Conservation (phyloP, 495 filamentous ascomycete species). For the Aspergillus sclerotioniger region DNA sequence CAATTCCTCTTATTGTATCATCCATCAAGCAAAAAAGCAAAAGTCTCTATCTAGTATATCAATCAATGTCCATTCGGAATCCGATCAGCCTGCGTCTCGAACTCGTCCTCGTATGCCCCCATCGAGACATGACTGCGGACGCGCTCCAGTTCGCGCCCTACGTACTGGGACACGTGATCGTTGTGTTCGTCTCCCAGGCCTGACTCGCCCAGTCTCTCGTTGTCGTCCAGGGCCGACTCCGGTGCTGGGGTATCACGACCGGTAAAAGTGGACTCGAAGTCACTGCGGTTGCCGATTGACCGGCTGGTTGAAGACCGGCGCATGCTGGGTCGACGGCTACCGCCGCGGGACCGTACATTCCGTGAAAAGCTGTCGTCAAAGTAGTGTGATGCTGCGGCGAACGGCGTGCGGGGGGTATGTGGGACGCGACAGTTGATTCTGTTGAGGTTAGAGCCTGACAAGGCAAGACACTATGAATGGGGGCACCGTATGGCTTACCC, state of each 20-base stretch:
- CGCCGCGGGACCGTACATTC: slow-evolving; percentile 35
- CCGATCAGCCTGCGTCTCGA: slow-evolving; percentile 49
- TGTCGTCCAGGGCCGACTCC: slow-evolving; percentile 29
- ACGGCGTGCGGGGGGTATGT: slow-evolving; percentile 86
- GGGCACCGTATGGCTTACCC: slow-evolving; percentile 56
- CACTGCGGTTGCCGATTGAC: slow-evolving; percentile 84
- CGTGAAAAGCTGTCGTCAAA: slow-evolving; percentile 86
- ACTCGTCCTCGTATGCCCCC: slow-evolving; percentile 58
- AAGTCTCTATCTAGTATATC: too few relatives aligned
- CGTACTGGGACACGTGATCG: slow-evolving; percentile 66
- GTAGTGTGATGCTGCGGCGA: slow-evolving; percentile 80
- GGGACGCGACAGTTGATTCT: slow-evolving; percentile 89
- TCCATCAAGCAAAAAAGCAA: too few relatives aligned
- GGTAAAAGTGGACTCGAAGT: slow-evolving; percentile 57
- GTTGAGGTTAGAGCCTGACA: slow-evolving; percentile 14
- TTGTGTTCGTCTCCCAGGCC: slow-evolving; percentile 53
- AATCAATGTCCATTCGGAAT: slow-evolving; percentile 30
- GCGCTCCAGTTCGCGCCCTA: slow-evolving; percentile 65
- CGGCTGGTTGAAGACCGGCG: slow-evolving; percentile 80
- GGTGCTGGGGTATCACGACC: slow-evolving; percentile 26
- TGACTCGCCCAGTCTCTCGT: slow-evolving; percentile 25
- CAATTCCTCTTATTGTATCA: neutral
- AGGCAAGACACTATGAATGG: neutral
- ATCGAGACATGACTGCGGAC: slow-evolving; percentile 54
- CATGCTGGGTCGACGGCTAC: slow-evolving; percentile 48